phyloP scores from a whole-genome alignment of 2,329 filamentous ascomycete species.

The Kalmusia sp. region DNA sequence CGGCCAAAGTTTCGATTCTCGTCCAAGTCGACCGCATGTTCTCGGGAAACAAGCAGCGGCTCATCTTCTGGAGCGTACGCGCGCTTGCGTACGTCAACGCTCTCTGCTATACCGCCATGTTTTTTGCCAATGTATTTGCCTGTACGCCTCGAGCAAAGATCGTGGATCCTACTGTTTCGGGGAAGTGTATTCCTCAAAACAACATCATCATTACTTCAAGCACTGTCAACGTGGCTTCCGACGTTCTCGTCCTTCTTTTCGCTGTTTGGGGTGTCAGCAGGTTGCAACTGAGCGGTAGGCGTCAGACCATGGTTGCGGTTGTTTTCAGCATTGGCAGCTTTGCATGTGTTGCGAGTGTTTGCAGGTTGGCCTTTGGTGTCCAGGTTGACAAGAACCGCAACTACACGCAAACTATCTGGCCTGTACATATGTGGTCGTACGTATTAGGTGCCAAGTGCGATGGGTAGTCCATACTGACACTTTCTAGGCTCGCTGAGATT shows the following conservation, averaged over 20 bases:
- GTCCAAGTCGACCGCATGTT: slow-evolving; percentile 27
- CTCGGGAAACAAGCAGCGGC: slow-evolving; percentile 9
- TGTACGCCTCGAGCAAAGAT: slow-evolving; percentile 32
- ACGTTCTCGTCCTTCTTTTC: slow-evolving; percentile 25
- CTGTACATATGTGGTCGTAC: slow-evolving; percentile 18
- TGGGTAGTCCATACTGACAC: background rate
- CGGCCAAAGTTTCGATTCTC: slow-evolving; percentile 25
- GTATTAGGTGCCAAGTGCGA: background rate
- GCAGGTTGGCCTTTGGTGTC: slow-evolving; percentile 13
- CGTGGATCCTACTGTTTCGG: slow-evolving; percentile 18
- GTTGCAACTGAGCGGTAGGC: slow-evolving; percentile 10
- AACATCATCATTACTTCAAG: slow-evolving; percentile 18
- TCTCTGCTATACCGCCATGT: slow-evolving; percentile 20
- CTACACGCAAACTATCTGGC: slow-evolving; percentile 12
- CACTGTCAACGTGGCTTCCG: slow-evolving; percentile 28
- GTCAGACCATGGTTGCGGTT: slow-evolving; percentile 8
- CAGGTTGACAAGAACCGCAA: slow-evolving; percentile 4
- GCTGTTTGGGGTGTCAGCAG: slow-evolving; percentile 13
- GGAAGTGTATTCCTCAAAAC: slow-evolving; percentile 25
- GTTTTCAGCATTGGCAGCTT: slow-evolving; percentile 15
- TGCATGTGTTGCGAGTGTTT: slow-evolving; percentile 16
- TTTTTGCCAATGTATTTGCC: slow-evolving; percentile 28
- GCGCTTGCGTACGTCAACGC: slow-evolving; percentile 25
- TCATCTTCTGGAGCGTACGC: slow-evolving; percentile 23
- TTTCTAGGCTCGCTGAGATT: slow-evolving; percentile 12